phyloP scores from a whole-genome alignment of 768 basidiomycete species.

The Bullera alba region DNA sequence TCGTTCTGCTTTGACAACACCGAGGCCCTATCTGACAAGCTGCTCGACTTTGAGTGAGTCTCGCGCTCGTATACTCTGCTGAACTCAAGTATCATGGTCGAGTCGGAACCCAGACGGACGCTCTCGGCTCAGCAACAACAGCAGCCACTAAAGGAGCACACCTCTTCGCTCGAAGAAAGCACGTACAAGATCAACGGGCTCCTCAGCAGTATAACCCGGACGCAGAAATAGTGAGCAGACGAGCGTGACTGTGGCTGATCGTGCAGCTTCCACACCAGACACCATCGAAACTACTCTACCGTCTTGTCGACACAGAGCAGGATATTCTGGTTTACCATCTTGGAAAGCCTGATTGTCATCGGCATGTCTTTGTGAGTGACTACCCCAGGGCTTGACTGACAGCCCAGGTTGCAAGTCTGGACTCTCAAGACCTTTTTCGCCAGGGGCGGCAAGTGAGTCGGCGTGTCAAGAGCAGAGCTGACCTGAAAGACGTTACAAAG shows the following conservation, averaged over 20 bases:
- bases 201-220: conserved; percentile 80
- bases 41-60: conserved; percentile 54
- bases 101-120: conserved; percentile 87
- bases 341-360: conserved; percentile 65
- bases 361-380: conserved; percentile 75
- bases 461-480: neutral
- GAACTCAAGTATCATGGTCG: conserved; percentile 86
- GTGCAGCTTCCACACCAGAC: conserved; percentile 87
- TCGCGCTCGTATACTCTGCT: neutral
- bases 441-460: conserved; percentile 66
- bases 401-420: conserved; percentile 72
- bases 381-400: conserved; percentile 6
- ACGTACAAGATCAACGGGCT: conserved; percentile 82
- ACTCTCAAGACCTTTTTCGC: conserved; percentile 94
- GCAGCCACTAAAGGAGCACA: conserved; percentile 75
- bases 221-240: conserved; percentile 77
- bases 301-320: conserved; percentile 85
- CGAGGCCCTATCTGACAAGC: conserved; percentile 89
- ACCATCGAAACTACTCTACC: conserved; percentile 86
- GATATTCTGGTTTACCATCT: conserved; percentile 85
- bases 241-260: neutral
- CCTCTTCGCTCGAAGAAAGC: conserved; percentile 87
- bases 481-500: conserved; percentile 24
- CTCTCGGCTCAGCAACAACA: conserved; percentile 80
- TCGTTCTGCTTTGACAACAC: conserved; percentile 96